Base-by-base conservation (phyloP, 441 rosid species). In the Theobroma grandiflorum region DNA sequence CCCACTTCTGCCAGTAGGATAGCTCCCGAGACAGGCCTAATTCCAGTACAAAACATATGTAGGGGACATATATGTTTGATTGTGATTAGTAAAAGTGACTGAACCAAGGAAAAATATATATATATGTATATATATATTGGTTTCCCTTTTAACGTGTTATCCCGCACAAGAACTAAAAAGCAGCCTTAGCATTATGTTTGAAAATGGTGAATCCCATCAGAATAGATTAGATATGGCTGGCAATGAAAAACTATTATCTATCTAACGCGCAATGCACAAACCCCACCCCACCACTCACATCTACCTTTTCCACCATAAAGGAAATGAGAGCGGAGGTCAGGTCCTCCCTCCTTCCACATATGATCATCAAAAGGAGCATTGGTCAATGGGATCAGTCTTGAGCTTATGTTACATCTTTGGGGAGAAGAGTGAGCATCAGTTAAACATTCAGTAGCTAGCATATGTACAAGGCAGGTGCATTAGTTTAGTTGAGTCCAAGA, bases 11-110 rank as follows among this genome's bases (percentile, higher is more conserved):
- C 31, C 31, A 26, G 31, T 26, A 26, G 31, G 31, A 26, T 26
- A 26, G 31, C 31, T 26, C 31, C 31, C 31, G 11, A 45, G 49
- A 45, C 8, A 53, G 45, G 33, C 65, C 49, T 62, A 68, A 74
- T 26, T 43, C 66, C 66, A 70, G 31, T 57, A 10, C 57, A 65
- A 86, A 77, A 83, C 88, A 81, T 26, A 26, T 59, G 82, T 49
- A 53, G 2, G 59, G 45, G 82, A 81, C 82, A 81, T 26, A 26
- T 26, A 26, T 83, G 85, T 82, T 74, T 74, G 37, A 20, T 75
- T 49, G 53, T 47, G 50, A 73, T 35, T 65, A 43, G 61, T 8
- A 16, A 66, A 59, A 47, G 80, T 22, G 20, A 55, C 16, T 35
- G 59, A 42, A 33, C 62, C n/a, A 8, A 16, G 12, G 35, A 55